Base-by-base conservation (phyloP, 108 stramenopile genomes). In the Heterococcus sp. region DNA sequence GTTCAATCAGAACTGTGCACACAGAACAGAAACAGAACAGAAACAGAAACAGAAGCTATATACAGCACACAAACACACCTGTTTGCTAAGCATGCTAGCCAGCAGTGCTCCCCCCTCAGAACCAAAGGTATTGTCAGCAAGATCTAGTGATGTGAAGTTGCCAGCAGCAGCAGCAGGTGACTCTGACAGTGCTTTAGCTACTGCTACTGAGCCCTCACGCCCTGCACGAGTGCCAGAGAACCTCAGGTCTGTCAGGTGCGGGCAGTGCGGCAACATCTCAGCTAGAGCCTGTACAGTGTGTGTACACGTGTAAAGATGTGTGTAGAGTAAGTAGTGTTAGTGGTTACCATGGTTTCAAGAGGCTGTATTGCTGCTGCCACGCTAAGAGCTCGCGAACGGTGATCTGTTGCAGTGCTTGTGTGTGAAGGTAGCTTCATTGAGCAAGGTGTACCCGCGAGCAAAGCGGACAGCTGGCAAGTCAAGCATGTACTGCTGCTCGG, bases 201-300 rank as follows among this genome's bases (percentile, higher is more conserved):
- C 66, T 2, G 79, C 78, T 0, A 30, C 65, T 0, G 78, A 84
- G 2, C 85, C 85, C 1, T 28, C 76, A 5, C 84, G 38, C 8
- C 83, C 83, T 8, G 85, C 71, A 31, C 85, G 38, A 29, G 85
- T 84, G 27, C 84, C 85, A 0, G 83, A 84, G 77, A 84, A 86
- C 35, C 85, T 83, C 71, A 84, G 63, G 67, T 80, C 69, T 30
- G 32, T 3, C 35, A 81, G 83, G 1, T 74, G 26, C 33, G 86
- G 79, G 37, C 83, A 83, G 65, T 39, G 27, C 5, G 78, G 37
- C 32, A 84, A 58, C 33, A 84, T 38, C 72, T 66, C 33, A 14
- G 27, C 70, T 2, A 32, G 11, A 4, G 64, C 32, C 1, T 21
- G 2, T 69, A 58, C 46, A 58, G 46, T 8, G 46, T 21, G 46